Evolutionary conservation across 1,284 basidiomycete species (phyloP).

Genomic region (Gymnopus androsaceus): DNA sequence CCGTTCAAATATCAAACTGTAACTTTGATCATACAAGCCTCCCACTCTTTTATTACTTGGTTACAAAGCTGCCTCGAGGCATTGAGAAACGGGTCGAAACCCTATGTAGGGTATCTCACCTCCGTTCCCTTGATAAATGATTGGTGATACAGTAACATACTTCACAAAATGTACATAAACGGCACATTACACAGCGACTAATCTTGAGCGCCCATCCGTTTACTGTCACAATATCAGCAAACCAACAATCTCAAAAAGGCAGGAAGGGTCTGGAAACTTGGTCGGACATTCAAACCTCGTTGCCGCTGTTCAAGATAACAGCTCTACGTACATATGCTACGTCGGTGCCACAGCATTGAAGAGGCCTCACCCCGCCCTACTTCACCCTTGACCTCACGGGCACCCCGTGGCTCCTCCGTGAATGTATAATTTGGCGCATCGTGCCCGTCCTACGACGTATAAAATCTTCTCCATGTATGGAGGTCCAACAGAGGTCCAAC

Average conservation of each 20-base stretch:
- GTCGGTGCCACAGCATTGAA: background rate
- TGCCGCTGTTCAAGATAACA: too few relatives aligned
- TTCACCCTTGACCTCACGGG: too few relatives aligned
- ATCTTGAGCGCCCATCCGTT: background rate
- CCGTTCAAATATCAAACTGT: constrained; percentile 5
- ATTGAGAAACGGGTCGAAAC: background rate
- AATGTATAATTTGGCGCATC: too few relatives aligned
- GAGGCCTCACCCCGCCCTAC: too few relatives aligned
- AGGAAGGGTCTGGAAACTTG: background rate
- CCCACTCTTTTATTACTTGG: background rate
- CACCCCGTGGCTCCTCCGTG: too few relatives aligned
- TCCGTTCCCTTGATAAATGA: background rate
- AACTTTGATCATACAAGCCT: background rate
- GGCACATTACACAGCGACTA: background rate
- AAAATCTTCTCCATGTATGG: background rate
- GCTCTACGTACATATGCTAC: background rate
- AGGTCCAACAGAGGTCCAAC: background rate
- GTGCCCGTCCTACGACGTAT: too few relatives aligned
- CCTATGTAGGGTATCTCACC: constrained; percentile 2
- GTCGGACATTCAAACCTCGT: background rate
- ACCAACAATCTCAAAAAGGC: background rate
- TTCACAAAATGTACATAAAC: constrained; percentile 1
- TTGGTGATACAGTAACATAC: background rate
- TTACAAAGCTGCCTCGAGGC: constrained; percentile 10
- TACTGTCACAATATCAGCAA: background rate